Evolutionary conservation across 768 basidiomycete genomes (phyloP).

Genomic region (Rhodotorula diobovata): DNA sequence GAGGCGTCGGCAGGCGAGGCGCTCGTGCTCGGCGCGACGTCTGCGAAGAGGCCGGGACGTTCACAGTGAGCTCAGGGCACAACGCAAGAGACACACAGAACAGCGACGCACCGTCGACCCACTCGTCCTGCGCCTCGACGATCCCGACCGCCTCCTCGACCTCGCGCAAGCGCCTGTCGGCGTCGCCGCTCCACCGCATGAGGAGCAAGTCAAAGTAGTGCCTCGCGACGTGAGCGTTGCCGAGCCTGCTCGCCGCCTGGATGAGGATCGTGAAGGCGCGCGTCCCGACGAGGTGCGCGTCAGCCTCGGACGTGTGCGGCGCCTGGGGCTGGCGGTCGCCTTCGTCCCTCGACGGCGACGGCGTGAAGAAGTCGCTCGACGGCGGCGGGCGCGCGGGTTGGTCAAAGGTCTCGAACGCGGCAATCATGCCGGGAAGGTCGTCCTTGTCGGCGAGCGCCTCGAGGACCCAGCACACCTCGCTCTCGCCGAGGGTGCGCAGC

Average conservation of each 20-base stretch:
- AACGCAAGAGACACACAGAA: too few relatives aligned
- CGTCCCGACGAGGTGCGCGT: slow-evolving; percentile 30
- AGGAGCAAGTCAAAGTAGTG: slow-evolving; percentile 36
- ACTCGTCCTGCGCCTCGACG: neutral
- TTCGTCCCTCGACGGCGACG: neutral
- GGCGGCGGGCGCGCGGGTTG: neutral
- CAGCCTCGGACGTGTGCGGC: neutral
- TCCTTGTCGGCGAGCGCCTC: slow-evolving; percentile 22
- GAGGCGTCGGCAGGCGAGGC: too few relatives aligned
- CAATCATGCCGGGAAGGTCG: slow-evolving; percentile 28
- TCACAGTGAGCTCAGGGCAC: too few relatives aligned
- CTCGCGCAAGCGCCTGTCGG: neutral
- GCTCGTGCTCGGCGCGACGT: too few relatives aligned
- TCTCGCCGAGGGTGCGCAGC: slow-evolving; percentile 11
- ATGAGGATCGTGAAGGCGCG: slow-evolving; percentile 27
- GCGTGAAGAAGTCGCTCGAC: neutral
- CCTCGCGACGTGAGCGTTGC: slow-evolving; percentile 5
- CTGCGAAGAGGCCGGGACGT: too few relatives aligned
- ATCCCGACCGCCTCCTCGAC: slow-evolving; percentile 15
- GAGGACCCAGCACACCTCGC: slow-evolving; percentile 24
- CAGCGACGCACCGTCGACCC: neutral
- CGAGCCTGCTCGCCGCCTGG: slow-evolving; percentile 22
- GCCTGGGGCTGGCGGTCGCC: neutral
- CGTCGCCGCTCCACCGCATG: slow-evolving; percentile 10
- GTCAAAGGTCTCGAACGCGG: slow-evolving; percentile 33